Evolutionary conservation across 768 basidiomycete species (phyloP), one percentile per base, ranked within the genome.

Genomic region (Cystofilobasidium bisporidii): DNA sequence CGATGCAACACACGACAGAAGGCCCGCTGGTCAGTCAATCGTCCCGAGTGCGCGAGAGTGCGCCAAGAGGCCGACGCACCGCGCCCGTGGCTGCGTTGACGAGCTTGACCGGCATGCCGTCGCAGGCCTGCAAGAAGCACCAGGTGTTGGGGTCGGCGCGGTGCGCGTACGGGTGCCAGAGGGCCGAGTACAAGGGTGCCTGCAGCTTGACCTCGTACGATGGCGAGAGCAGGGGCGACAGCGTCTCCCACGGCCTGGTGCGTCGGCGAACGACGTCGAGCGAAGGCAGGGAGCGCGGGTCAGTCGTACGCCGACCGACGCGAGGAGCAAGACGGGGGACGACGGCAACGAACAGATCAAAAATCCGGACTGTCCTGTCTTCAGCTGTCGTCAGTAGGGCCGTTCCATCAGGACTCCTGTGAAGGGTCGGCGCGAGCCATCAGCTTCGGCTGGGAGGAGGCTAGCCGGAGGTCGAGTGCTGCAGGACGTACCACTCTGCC

Each of bases 161-260:
- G 0, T 83, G 82, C 0, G 92, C 92, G 0, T 82, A 80, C 0
- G 94, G 92, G 73, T 87, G 94, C 92, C 93, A 97, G 22, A 81
- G 69, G 71, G 84, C 87, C 64, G 91, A 88, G 41, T 91, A 81
- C 41, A 93, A 82, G 0, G 91, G 83, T 0, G 86, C 81, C 0
- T 88, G 77, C 74, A 89, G 89, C 0, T 72, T 64, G 43, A 85
- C 76, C 2, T 50, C 74, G 72, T 33, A 72, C 71, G 55, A 69
- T 28, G 47, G 70, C 30, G 55, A 50, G 61, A 71, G 69, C 26
- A 47, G 43, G 5, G 33, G 48, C 22, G 62, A 28, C 1, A 63
- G 32, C 28, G 41, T n/a, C 33, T 48, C 41, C 30, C 71, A 57
- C 60, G 71, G 64, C 69, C 17, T 57, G 50, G 40, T 24, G 60